Evolutionary conservation across 352 stramenopile species (phyloP), one percentile per base, ranked within the genome.

Genomic region (Phytophthora kernoviae): DNA sequence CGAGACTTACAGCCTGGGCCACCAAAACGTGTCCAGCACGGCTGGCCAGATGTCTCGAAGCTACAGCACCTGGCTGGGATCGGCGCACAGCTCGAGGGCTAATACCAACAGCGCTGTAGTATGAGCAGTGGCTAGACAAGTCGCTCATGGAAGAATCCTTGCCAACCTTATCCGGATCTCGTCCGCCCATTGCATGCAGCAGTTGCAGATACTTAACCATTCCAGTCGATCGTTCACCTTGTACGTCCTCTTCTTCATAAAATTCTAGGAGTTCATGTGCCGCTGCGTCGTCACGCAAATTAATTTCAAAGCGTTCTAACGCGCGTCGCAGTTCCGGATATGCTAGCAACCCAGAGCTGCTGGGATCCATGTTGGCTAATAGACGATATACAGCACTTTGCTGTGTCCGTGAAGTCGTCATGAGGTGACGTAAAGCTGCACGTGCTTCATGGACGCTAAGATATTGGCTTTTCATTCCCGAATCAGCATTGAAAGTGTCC

Each of bases 61-160:
- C 64, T 9, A 58, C 64, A 32, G 52, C 54, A 10, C 40, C 54
- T 18, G 53, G 42, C 27, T 62, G 61, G 22, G 59, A 62, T 24
- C 65, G 65, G 37, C 60, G 54, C 12, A 81, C 78, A 18, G 66
- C 64, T 5, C 75, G 78, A 36, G 77, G 80, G 46, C 80, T 90
- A 46, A 89, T 90, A 12, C 62, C 75, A 24, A 92, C 83, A 5
- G 80, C 75, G 51, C 65, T 86, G 66, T 92, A 92, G 70, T 92
- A 92, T 7, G 80, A 90, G 43, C 83, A 92, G 50, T 90, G 81
- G 62, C 80, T 90, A 1, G 80, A 89, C 2, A 90, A 41, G 26
- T 92, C 83, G 44, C 78, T 90, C 75, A 87, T 75, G 5, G 58
- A 71, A 17, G 83, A 81, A 43, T 90, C 44, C 21, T 74, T 83